Evolutionary conservation across 768 basidiomycete genomes (phyloP).

Genomic region (Hericium alpestre): DNA sequence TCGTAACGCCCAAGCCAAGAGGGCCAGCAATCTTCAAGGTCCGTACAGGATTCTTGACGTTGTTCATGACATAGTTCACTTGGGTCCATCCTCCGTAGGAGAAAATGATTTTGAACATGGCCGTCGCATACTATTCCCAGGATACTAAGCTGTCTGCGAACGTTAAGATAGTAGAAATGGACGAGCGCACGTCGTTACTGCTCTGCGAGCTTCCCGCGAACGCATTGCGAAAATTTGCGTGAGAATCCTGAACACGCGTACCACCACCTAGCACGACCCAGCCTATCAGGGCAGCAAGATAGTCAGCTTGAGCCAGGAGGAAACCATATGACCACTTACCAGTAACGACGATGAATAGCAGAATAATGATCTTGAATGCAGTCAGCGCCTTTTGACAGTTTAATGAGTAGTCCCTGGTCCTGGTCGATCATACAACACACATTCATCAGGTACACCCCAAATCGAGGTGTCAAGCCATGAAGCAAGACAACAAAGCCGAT

Average conservation of each 20-base stretch:
- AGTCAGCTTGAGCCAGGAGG: too few relatives aligned
- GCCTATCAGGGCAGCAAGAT: constrained; percentile 19
- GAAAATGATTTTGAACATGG: constrained; percentile 46
- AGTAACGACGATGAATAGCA: constrained; percentile 43
- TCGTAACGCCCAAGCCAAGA: constrained; percentile 5
- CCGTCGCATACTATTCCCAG: constrained; percentile 42
- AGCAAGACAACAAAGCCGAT: constrained; percentile 40
- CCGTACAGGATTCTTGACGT: constrained; percentile 46
- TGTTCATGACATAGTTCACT: constrained; percentile 50
- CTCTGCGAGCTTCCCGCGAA: constrained; percentile 49
- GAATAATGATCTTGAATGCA: constrained; percentile 26
- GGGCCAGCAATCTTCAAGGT: constrained; percentile 56
- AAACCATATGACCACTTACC: constrained; percentile 16
- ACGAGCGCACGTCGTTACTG: constrained; percentile 31
- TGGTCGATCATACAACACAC: constrained; percentile 18
- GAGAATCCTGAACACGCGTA: constrained; percentile 44
- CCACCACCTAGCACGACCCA: constrained; percentile 52
- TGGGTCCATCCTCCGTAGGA: constrained; percentile 43
- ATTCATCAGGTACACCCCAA: constrained; percentile 47
- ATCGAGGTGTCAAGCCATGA: constrained; percentile 39
- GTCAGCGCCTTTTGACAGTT: constrained; percentile 29
- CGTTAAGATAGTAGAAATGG: not conserved
- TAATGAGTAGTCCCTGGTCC: not conserved
- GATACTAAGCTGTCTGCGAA: not conserved
- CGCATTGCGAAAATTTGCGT: constrained; percentile 44